Evolutionary conservation across 2,329 filamentous ascomycete genomes (phyloP), one percentile per base, ranked within the genome.

Genomic region (Aspergillus alliaceus): DNA sequence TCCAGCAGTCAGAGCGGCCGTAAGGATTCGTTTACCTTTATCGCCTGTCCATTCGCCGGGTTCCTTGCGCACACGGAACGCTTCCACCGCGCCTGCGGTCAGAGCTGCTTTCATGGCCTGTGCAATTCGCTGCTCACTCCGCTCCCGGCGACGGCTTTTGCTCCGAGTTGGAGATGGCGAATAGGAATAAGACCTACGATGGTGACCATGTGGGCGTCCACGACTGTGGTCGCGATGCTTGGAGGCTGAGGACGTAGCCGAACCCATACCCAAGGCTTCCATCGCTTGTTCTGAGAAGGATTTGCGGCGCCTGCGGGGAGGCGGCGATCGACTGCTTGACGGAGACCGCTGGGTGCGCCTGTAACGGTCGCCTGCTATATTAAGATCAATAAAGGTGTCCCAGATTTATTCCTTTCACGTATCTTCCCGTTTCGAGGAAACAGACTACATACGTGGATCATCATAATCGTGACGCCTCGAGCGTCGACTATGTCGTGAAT

Each of bases 21-120:
- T 97, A 49, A 96, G 84, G 59, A 98, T 86, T 52, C 93, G 91
- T 79, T 92, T 95, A 64, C 92, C 91, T 77, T 97, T 97, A 61
- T 90, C 89, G 35, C 93, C 93, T 62, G 88, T 89, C 92, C 93
- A 97, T 42, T 88, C 85, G 54, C 93, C 93, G 2, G 91, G 90
- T 61, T 95, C 90, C 68, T 93, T 96, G 72, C 93, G 88, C 56
- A 92, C 88, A 60, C 91, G 89, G 82, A 96, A 96, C 40, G 93
- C 93, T 75, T 97, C 93, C 54, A 92, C 90, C 39, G 93, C 93
- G 66, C 92, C 93, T 29, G 93, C 93, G 47, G 96, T 84, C 37
- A 97, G 81, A 20, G 93, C 95, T 32, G 93, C 93, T 80, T 95
- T 93, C 72, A 93, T 91, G 32, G 92, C 92, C 76, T 96, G 91